Conservation (phyloP, 257 asterid species). For the Voacanga thouarsii region DNA sequence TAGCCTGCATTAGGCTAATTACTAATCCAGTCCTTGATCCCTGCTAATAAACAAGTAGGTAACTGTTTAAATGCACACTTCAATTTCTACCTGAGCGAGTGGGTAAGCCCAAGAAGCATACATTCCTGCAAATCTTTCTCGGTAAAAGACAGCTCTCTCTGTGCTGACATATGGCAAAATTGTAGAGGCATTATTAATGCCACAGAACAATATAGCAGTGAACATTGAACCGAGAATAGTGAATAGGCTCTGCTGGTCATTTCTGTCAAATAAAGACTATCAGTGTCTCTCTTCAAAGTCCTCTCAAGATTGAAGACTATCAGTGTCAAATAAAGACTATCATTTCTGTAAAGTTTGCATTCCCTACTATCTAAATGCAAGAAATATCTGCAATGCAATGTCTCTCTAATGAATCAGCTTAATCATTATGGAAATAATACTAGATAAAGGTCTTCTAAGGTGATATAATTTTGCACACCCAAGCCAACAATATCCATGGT, state of each 20-base stretch:
- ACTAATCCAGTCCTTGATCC: background rate
- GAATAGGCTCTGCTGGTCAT: constrained; percentile 45
- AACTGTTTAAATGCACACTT: background rate
- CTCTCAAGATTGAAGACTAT: background rate
- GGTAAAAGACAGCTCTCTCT: constrained; percentile 48
- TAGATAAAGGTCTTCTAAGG: too few species aligned
- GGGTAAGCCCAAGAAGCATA: constrained; percentile 60
- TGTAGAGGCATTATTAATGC: constrained; percentile 45
- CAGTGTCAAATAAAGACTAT: too few species aligned
- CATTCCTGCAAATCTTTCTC: constrained; percentile 64
- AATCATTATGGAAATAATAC: too few species aligned
- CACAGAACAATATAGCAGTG: constrained; percentile 36
- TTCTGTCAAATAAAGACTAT: constrained; percentile 20
- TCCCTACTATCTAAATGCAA: too few species aligned
- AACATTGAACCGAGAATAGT: constrained; percentile 48
- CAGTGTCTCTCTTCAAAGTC: too few species aligned
- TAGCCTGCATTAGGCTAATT: too few species aligned
- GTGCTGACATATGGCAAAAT: constrained; percentile 40
- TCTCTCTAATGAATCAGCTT: too few species aligned
- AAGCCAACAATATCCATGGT: too few species aligned
- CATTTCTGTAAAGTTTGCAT: too few species aligned
- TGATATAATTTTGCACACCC: too few species aligned
- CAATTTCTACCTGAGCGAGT: constrained; percentile 41
- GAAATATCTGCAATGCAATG: too few species aligned
- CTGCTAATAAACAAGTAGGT: background rate